Base-by-base conservation (phyloP, 352 stramenopile genomes). In the Phytophthora sp. region DNA sequence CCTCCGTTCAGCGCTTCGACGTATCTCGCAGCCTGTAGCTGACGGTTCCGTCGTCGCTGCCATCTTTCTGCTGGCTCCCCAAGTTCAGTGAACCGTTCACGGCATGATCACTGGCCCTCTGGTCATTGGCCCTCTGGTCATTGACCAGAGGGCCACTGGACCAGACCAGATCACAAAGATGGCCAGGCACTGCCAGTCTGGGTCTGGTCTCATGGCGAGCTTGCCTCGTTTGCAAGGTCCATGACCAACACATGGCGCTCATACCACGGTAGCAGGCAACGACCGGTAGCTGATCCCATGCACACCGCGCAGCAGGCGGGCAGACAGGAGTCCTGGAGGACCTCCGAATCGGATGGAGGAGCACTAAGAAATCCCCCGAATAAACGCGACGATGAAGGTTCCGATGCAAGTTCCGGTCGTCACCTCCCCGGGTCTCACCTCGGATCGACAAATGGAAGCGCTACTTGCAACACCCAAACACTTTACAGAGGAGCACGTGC, bases 361-460 rank as follows among this genome's bases (percentile, higher is more conserved):
- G 7, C 44, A 64, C 27, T 64, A 53, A 30, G 53, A 46, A 69
- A 50, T 41, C 31, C n/a, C 38, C 44, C 44, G 11, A 42, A 36
- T 26, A 30, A 57, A 53, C 26, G 44, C 42, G n/a, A 46, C 15
- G 15, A 68, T 58, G 53, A 64, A 66, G 13, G 52, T 57, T 4
- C 56, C 57, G 9, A 67, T 57, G 57, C n/a, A 67, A 58, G 36
- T 72, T 33, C 57, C 63, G 29, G 47, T 72, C 26, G 52, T 72
- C 42, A 36, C 16, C 5, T 72, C 63, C 29, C 52, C 27, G 2
- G 71, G 71, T 0, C 38, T 79, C 35, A 67, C 53, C 18, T 73
- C 68, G 8, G 44, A 53, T 36, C 53, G 57, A 13, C 71, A 79
- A n/a, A 26, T 79, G 21, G 71, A 79, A 33, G 63, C 71, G 18